Evolutionary conservation across 2,329 filamentous ascomycete species (phyloP).

Genomic region (Fusarium tupiense): DNA sequence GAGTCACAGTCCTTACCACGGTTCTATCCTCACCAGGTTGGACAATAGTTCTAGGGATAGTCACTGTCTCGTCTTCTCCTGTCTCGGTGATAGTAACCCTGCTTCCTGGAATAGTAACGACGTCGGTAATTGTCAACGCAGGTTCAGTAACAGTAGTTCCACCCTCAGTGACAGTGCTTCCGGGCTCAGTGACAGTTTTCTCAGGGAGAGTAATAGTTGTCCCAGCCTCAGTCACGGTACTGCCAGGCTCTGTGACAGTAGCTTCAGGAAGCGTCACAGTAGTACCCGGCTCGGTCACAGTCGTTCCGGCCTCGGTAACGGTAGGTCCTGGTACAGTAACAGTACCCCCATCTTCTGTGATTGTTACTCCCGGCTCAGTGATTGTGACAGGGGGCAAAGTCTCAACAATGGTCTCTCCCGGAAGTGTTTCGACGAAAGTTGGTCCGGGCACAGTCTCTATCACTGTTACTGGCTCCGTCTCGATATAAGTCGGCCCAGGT

Average conservation of each 20-base stretch:
- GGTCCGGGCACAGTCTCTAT: conserved; percentile 2
- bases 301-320: conserved; percentile 14
- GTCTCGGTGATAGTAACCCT: conserved; percentile 24
- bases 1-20: conserved; percentile 38
- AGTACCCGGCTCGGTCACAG: conserved; percentile 10
- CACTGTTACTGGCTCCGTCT: conserved; percentile 5
- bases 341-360: conserved; percentile 11
- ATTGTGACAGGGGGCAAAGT: conserved; percentile 6
- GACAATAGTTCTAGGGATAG: conserved; percentile 22
- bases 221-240: conserved; percentile 10
- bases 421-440: conserved; percentile 6
- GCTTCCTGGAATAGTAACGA: conserved; percentile 19
- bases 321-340: conserved; percentile 13
- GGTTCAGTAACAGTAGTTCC: conserved; percentile 18
- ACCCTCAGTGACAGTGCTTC: conserved; percentile 6
- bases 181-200: conserved; percentile 6
- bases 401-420: conserved; percentile 10
- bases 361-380: conserved; percentile 16
- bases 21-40: conserved; percentile 25
- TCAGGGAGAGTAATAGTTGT: conserved; percentile 9
- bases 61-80: conserved; percentile 24
- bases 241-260: neutral
- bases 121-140: conserved; percentile 21
- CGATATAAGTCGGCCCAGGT: neutral
- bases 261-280: conserved; percentile 5